Conservation (phyloP, 805 yeast genomes). For the Spathaspora sp. region DNA sequence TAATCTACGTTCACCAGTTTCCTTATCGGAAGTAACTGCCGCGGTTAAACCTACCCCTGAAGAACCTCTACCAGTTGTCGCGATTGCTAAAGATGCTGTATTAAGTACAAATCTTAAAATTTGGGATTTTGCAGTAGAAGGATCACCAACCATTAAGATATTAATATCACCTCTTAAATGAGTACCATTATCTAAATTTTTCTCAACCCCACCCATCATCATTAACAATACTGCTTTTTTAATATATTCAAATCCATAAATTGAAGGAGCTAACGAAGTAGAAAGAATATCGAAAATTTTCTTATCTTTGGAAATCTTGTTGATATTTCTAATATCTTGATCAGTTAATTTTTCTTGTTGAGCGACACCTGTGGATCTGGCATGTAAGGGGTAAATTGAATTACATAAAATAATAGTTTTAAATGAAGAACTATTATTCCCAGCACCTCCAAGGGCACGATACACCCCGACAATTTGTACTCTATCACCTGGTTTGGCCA, state of each 20-base stretch:
- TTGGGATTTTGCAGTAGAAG: conserved; percentile 97
- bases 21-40: conserved; percentile 93
- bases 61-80: conserved; percentile 99
- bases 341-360: conserved; percentile 68
- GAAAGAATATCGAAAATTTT: conserved; percentile 77
- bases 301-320: conserved; percentile 64
- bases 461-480: conserved; percentile 92
- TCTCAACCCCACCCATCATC: conserved; percentile 92
- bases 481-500: conserved; percentile 93
- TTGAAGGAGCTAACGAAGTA: conserved; percentile 90
- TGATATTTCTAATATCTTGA: conserved; percentile 81
- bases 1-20: conserved; percentile 92
- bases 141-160: conserved; percentile 96
- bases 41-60: conserved; percentile 99
- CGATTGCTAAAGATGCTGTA: conserved; percentile 93
- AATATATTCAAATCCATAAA: conserved; percentile 88
- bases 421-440: conserved; percentile 62
- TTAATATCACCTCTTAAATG: conserved; percentile 98
- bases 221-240: conserved; percentile 87
- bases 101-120: conserved; percentile 89
- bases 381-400: conserved; percentile 83
- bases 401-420: conserved; percentile 82
- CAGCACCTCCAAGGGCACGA: conserved; percentile 80
- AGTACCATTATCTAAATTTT: conserved; percentile 90
- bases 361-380: conserved; percentile 82